These are phyloP conservation scores for Byssothecium circinans DNA, from an alignment of 2,329 filamentous ascomycete species.

Conservation along the genomic window DNA sequence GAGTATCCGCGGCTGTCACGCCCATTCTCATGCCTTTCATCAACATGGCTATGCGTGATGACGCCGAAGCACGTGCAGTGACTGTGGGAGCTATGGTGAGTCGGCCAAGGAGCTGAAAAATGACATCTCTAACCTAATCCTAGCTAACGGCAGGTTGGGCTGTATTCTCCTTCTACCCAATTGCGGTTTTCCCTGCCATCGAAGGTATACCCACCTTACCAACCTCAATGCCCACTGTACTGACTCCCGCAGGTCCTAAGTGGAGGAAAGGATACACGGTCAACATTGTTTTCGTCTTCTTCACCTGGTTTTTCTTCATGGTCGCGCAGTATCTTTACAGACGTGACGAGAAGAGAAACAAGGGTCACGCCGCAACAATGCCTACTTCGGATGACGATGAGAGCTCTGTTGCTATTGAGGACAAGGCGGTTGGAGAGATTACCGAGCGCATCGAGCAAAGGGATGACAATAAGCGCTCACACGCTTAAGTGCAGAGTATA, in stretches of 20 bases:
- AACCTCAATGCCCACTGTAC: not conserved
- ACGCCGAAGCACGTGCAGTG: constrained; percentile 54
- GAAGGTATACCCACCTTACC: constrained; percentile 20
- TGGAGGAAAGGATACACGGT: constrained; percentile 56
- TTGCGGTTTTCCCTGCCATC: constrained; percentile 38
- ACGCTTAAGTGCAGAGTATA: too few relatives aligned
- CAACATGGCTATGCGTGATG: constrained; percentile 43
- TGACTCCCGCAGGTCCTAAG: constrained; percentile 38
- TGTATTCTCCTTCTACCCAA: constrained; percentile 40
- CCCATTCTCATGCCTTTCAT: constrained; percentile 43
- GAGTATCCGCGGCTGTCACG: constrained; percentile 38
- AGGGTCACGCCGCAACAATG: constrained; percentile 1
- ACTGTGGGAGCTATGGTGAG: constrained; percentile 51
- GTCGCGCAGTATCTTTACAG: constrained; percentile 43
- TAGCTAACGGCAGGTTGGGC: constrained; percentile 38
- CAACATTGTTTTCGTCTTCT: constrained; percentile 50
- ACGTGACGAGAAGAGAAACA: constrained; percentile 31
- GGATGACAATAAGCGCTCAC: not conserved
- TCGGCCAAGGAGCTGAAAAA: not conserved
- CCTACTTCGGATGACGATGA: not conserved
- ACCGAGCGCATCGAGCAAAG: not conserved
- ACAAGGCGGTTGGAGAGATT: not conserved
- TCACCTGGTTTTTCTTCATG: constrained; percentile 50
- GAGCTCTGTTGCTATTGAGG: not conserved
- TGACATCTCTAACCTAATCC: not conserved